Evolutionary conservation across 306 rosid genomes (phyloP).

Genomic region (Quillaja saponaria): DNA sequence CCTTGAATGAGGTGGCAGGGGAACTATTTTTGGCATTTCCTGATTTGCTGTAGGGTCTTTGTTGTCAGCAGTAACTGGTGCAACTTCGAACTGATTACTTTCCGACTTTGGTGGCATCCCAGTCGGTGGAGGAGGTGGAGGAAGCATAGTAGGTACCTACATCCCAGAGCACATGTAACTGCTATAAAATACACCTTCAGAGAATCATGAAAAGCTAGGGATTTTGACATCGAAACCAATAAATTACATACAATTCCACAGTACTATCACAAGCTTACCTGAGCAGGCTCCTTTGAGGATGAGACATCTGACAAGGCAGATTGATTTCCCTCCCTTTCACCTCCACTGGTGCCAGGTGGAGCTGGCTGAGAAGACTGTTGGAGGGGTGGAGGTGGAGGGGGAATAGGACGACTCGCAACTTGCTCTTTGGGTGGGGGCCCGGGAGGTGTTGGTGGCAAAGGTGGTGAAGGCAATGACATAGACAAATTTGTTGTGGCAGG

Average conservation of each 20-base stretch:
- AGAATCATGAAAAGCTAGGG: constrained; percentile 10
- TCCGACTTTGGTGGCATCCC: constrained; percentile 63
- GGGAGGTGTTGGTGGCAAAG: constrained; percentile 97
- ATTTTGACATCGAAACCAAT: constrained; percentile 19
- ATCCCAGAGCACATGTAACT: constrained; percentile 35
- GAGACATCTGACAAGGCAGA: constrained; percentile 51
- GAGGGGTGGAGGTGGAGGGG: constrained; percentile 77
- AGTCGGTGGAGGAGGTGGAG: constrained; percentile 88
- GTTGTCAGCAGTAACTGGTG: constrained; percentile 46
- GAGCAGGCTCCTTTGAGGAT: constrained; percentile 57
- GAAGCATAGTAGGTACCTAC: constrained; percentile 63
- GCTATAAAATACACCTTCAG: constrained; percentile 17
- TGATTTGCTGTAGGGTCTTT: constrained; percentile 50
- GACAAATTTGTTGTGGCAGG: constrained; percentile 57
- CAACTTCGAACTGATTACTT: constrained; percentile 57
- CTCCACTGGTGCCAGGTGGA: constrained; percentile 69
- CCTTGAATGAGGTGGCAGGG: constrained; percentile 86
- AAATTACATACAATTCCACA: constrained; percentile 6
- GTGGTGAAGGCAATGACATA: constrained; percentile 73
- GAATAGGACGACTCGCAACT: constrained; percentile 53
- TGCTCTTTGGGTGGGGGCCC: constrained; percentile 86
- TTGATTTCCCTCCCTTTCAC: constrained; percentile 59
- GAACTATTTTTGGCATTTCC: constrained; percentile 65
- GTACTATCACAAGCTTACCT: constrained; percentile 45
- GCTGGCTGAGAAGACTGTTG: constrained; percentile 64